Evolutionary conservation across 768 basidiomycete species (phyloP).

Genomic region (Clavaria fumosa): DNA sequence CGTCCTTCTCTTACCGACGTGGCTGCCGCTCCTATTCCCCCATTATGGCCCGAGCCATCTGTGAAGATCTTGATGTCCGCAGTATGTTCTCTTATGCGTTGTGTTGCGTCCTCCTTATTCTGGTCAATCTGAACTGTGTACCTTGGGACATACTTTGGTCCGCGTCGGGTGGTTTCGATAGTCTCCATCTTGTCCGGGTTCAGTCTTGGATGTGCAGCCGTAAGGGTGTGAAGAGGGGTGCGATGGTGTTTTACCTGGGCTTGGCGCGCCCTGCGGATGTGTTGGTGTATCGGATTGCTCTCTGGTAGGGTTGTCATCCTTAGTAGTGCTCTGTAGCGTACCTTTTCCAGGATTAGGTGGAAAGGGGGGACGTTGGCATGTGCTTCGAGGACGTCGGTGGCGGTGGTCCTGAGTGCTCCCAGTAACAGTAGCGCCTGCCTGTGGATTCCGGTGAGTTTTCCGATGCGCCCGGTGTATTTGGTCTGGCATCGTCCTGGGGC

Average conservation of each 20-base stretch:
- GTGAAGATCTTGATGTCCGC: constrained; percentile 4
- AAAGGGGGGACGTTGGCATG: constrained; percentile 14
- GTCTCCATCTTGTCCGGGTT: too few species aligned
- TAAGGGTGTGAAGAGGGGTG: too few species aligned
- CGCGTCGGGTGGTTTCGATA: too few species aligned
- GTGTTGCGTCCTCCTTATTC: constrained; percentile 1
- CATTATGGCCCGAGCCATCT: constrained; percentile 6
- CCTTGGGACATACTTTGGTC: constrained; percentile 3
- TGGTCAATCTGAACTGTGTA: constrained; percentile 1
- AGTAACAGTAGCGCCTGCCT: constrained; percentile 14
- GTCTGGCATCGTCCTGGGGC: too few species aligned
- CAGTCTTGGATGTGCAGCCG: too few species aligned
- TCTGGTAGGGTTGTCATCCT: constrained; percentile 12
- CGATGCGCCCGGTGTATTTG: too few species aligned
- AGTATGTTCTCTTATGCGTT: not conserved
- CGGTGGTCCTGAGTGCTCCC: constrained; percentile 10
- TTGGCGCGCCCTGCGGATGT: constrained; percentile 2
- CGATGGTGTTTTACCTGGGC: too few species aligned
- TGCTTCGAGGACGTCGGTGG: constrained; percentile 12
- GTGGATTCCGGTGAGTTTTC: too few species aligned
- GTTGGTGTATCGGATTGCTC: constrained; percentile 12
- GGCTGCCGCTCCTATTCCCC: constrained; percentile 5
- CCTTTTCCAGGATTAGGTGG: constrained; percentile 9
- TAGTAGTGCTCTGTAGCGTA: constrained; percentile 9
- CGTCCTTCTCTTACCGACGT: constrained; percentile 3